These are phyloP conservation scores for Limnomonas spitsbergensis DNA, from an alignment of 139 green algal species.

Conservation along the genomic window DNA sequence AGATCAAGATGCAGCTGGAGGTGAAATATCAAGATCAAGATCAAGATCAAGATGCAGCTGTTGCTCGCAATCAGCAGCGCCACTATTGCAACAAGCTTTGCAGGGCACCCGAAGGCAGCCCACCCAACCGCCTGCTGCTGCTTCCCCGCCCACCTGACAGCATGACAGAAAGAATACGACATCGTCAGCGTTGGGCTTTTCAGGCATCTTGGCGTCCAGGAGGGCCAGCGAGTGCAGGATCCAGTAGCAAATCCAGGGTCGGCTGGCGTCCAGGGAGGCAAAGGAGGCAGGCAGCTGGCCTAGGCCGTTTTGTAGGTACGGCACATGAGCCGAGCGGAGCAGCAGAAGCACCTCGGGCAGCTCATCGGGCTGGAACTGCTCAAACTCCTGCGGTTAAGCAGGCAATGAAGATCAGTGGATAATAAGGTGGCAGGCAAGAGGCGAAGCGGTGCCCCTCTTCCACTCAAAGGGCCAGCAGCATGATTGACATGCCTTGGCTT, in stretches of 20 bases:
- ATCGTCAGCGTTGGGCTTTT: conserved; percentile 24
- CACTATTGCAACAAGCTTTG: too few relatives aligned
- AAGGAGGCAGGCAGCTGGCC: conserved; percentile 55
- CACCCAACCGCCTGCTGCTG: conserved; percentile 73
- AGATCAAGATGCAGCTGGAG: too few relatives aligned
- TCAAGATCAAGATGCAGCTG: too few relatives aligned
- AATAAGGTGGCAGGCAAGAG: too few relatives aligned
- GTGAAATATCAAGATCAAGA: too few relatives aligned
- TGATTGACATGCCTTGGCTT: too few relatives aligned
- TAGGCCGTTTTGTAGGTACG: conserved; percentile 64
- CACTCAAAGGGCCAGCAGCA: too few relatives aligned
- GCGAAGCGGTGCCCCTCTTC: too few relatives aligned
- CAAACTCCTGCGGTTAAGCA: not conserved
- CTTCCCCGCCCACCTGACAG: conserved; percentile 58
- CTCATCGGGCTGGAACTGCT: conserved; percentile 29
- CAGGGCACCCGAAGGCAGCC: too few relatives aligned
- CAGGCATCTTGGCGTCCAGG: conserved; percentile 42
- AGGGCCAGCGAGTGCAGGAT: conserved; percentile 79
- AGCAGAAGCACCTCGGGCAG: conserved; percentile 38
- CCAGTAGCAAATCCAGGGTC: conserved; percentile 77
- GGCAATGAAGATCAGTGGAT: too few relatives aligned
- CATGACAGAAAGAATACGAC: conserved; percentile 67
- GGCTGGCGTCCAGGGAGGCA: conserved; percentile 71
- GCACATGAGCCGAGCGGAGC: conserved; percentile 45
- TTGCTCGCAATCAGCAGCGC: too few relatives aligned